Conservation (phyloP, 305 asterid genomes). For the Fraxinus ornus region DNA sequence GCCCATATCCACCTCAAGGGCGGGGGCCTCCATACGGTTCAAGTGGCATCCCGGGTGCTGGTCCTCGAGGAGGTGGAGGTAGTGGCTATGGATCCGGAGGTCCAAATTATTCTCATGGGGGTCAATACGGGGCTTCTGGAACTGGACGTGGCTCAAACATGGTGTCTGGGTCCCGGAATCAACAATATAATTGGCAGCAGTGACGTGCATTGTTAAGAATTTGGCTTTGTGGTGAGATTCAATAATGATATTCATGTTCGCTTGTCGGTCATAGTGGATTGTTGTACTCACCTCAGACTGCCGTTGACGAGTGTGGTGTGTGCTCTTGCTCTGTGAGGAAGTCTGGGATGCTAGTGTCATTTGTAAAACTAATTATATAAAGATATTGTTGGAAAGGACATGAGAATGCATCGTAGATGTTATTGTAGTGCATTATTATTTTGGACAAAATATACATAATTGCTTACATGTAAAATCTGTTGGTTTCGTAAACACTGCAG, state of each 20-base stretch:
- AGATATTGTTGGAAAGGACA: constrained; percentile 6
- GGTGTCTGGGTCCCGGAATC: constrained; percentile 68
- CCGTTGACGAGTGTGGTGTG: not conserved
- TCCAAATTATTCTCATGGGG: constrained; percentile 72
- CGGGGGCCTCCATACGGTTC: constrained; percentile 72
- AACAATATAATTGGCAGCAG: constrained; percentile 84
- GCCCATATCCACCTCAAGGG: constrained; percentile 82
- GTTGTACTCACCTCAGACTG: not conserved
- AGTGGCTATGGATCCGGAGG: constrained; percentile 53
- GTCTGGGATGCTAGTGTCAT: not conserved
- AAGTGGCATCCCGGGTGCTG: constrained; percentile 52
- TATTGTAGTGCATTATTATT: not conserved
- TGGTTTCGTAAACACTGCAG: not conserved
- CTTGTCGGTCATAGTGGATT: not conserved
- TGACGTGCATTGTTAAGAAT: constrained; percentile 24
- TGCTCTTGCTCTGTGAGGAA: constrained; percentile 1
- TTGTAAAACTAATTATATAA: constrained; percentile 5
- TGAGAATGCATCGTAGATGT: not conserved
- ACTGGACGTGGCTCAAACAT: constrained; percentile 80
- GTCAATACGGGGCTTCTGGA: constrained; percentile 68
- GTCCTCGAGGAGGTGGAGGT: constrained; percentile 72
- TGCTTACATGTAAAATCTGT: not conserved
- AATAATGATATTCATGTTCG: not conserved
- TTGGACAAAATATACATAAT: not conserved
- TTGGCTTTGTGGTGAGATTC: not conserved